Base-by-base conservation (phyloP, 2,329 filamentous ascomycete genomes). In the Aspergillus phoenicis region DNA sequence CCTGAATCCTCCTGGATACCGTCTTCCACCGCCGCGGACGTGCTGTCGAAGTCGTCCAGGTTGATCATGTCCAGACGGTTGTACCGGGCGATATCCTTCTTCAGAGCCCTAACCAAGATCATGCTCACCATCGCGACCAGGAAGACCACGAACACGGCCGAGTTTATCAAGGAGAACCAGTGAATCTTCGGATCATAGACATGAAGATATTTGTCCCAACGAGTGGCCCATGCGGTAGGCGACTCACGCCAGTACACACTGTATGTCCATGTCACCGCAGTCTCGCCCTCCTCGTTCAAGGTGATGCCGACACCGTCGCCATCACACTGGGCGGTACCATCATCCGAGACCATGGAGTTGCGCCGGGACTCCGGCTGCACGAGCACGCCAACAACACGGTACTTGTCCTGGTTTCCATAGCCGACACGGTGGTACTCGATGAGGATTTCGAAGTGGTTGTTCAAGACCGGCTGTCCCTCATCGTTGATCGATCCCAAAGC, bases 121-220 rank as follows among this genome's bases (percentile, higher is more conserved):
- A 93, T 96, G 77, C 90, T 89, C 65, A 99, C 95, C 70, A 95
- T 97, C 49, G 93, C 86, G 38, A 94, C 89, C 43, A 98, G 83
- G 78, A 98, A 95, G 52, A 97, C 85, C 54, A 99, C 93, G 64
- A 99, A 96, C 48, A 98, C 88, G 53, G 95, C 91, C 38, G 93
- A 97, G 78, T 97, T 97, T 79, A 98, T 91, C 53, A 99, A 87
- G 62, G 93, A 97, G 81, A 98, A 97, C 95, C 95, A 99, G 77
- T 99, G 95, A 70, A 99, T 98, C 82, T 95, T 96, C 56, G 95
- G 93, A 76, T 98, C 93, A 73, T 93, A 96, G 30, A 99, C 94
- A 72, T 98, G 94, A 38, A 99, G 84, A 75, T 98, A 98, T 79
- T 97, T 98, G 83, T 99, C 95, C 95, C 95, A 99, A 66, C 95